Evolutionary conservation across 1,284 basidiomycete species (phyloP), one percentile per base, ranked within the genome.

Genomic region (Boletus hoseneyae): DNA sequence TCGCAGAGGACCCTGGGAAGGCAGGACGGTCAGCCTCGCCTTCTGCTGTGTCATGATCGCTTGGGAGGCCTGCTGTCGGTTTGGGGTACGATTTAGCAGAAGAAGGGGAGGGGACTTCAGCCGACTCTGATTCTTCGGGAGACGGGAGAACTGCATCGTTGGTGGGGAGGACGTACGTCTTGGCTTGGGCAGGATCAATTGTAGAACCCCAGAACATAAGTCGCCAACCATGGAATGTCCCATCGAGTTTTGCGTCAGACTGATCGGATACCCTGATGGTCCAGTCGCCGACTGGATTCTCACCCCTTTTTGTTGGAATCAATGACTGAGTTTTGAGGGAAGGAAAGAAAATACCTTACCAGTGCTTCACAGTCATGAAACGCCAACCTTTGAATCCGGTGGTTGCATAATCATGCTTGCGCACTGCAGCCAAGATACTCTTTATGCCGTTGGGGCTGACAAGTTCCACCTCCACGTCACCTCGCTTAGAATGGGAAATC

Each of bases 331-430:
- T 23, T 18, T 48, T 34, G n/a, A 15, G 29, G 29, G 18, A 40
- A 47, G 15, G 48, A 32, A 12, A 18, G 29, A 23, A 39, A 9
- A 12, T 6, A 48, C 49, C 84, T 63, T 52, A 93, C 97, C 97
- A 99, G 68, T 99, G 97, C 71, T 99, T 99, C 50, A 99, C 83
- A 21, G 86, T 84, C 95, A 98, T 99, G 67, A 99, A 99, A 18
- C 83, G 88, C 97, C 97, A 99, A 0, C 93, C 95, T 23, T 84
- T 83, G 68, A 82, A 97, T 6, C 97, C 97, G 10, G 76, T 78
- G 4, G 63, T 67, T 12, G 82, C 87, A 41, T 72, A 68, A 65
- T 99, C 97, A 35, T 77, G 79, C 30, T 76, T 68, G 50, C 97
- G 80, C 45, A 77, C 77, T 11, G 83, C 80, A 19, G 90, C 94